Evolutionary conservation across 2,329 filamentous ascomycete genomes (phyloP).

Genomic region (Penicillium frequentans): DNA sequence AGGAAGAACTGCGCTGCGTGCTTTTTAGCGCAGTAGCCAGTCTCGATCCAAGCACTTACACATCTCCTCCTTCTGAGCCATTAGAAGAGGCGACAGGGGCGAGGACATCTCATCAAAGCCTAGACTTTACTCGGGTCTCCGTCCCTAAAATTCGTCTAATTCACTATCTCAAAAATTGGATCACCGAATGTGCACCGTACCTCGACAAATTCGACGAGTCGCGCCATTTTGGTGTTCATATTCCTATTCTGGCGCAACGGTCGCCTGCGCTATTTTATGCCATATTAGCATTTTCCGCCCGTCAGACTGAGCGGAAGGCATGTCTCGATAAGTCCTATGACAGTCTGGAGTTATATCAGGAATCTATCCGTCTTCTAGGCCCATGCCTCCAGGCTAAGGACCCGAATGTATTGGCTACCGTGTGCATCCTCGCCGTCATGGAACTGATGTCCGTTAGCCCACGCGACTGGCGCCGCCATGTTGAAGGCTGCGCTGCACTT

Average conservation of each 20-base stretch:
- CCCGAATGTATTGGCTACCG: constrained; percentile 52
- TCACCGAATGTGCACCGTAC: constrained; percentile 29
- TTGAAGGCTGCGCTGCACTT: constrained; percentile 56
- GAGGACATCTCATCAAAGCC: constrained; percentile 11
- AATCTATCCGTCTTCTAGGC: constrained; percentile 49
- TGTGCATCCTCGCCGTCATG: constrained; percentile 53
- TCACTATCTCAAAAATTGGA: constrained; percentile 46
- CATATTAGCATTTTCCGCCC: constrained; percentile 53
- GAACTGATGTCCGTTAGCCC: constrained; percentile 51
- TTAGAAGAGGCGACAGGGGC: constrained; percentile 5
- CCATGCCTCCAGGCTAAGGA: constrained; percentile 49
- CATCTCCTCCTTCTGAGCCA: constrained; percentile 29
- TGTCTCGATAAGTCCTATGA: constrained; percentile 45
- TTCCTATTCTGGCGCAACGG: constrained; percentile 50
- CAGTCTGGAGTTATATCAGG: constrained; percentile 54
- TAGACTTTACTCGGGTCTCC: constrained; percentile 24
- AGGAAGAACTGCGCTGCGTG: constrained; percentile 44
- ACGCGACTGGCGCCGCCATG: constrained; percentile 54
- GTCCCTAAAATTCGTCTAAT: constrained; percentile 38
- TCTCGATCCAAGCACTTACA: constrained; percentile 38
- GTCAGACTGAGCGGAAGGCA: constrained; percentile 52
- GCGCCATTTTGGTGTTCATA: constrained; percentile 52
- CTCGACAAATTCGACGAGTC: constrained; percentile 57
- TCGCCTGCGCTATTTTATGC: constrained; percentile 50
- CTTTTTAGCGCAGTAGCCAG: constrained; percentile 46